phyloP scores from a whole-genome alignment of 1,284 basidiomycete genomes.

The Ustilago trichophora region DNA sequence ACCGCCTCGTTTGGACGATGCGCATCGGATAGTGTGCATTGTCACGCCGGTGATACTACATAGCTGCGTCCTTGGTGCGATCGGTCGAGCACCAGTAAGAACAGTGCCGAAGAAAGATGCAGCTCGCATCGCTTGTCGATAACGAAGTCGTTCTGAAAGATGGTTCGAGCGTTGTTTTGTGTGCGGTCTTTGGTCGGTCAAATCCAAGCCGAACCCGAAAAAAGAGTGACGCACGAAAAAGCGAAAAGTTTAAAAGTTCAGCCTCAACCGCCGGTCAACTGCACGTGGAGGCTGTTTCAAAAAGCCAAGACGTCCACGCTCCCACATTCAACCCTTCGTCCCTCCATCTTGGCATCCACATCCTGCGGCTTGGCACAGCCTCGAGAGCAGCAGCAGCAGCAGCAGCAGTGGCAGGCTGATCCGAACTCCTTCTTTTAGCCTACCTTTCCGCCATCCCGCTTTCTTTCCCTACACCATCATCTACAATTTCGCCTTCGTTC shows the following conservation, averaged over 20 bases:
- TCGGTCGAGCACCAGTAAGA: not conserved
- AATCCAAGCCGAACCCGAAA: slow-evolving; percentile 2
- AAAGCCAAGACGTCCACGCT: not conserved
- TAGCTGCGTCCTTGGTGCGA: not conserved
- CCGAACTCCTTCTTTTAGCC: too few species aligned
- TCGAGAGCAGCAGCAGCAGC: too few species aligned
- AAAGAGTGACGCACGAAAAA: not conserved
- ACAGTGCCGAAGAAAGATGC: slow-evolving; percentile 18
- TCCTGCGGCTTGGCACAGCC: not conserved
- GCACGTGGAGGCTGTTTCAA: not conserved
- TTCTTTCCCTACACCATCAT: too few species aligned
- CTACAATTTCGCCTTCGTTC: not conserved
- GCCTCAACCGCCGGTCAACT: slow-evolving; percentile 7
- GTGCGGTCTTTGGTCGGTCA: not conserved
- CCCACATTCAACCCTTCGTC: too few species aligned
- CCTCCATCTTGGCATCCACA: slow-evolving; percentile 1
- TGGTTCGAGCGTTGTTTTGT: not conserved
- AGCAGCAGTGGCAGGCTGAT: too few species aligned
- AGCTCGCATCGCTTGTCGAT: too few species aligned
- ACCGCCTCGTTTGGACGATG: slow-evolving; percentile 38
- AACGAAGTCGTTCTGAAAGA: not conserved
- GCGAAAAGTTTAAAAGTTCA: not conserved
- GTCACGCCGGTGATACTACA: not conserved
- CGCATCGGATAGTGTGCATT: not conserved
- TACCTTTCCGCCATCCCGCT: too few species aligned